Evolutionary conservation across 78 protist genomes (phyloP).

Genomic region (Dictyostelium citrinum): DNA sequence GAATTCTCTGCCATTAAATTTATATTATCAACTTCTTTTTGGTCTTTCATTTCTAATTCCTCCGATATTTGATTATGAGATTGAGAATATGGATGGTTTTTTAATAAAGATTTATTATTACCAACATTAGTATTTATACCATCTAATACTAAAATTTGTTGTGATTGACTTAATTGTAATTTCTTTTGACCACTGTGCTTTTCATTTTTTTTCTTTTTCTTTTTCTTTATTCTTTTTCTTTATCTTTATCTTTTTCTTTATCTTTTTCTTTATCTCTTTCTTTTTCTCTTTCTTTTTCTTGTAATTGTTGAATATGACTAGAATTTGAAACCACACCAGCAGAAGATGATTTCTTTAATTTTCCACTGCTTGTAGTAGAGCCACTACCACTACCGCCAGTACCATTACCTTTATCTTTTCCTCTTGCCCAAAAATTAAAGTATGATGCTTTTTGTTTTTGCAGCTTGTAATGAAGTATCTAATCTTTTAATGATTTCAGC

Average conservation of each 20-base stretch:
- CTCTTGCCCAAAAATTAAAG: neutral
- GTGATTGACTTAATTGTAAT: neutral
- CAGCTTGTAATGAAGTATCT: neutral
- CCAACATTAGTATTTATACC: neutral
- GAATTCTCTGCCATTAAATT: conserved; percentile 2
- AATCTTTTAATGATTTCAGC: neutral
- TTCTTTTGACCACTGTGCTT: neutral
- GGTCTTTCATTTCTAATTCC: neutral
- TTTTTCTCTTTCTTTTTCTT: neutral
- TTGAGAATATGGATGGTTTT: neutral
- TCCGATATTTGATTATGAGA: neutral
- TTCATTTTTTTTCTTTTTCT: neutral
- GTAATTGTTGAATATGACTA: neutral
- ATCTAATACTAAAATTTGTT: neutral
- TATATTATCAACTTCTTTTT: neutral
- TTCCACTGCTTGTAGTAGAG: neutral
- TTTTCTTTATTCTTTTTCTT: neutral
- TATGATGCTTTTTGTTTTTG: neutral
- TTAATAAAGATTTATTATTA: neutral
- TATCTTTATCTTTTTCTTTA: neutral
- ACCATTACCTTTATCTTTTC: neutral
- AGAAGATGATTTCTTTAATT: neutral
- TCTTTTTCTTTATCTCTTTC: neutral
- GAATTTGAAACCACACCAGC: neutral
- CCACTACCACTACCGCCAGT: neutral